Evolutionary conservation across 441 rosid genomes (phyloP), one percentile per base, ranked within the genome.

Genomic region (Aleurites moluccanus): DNA sequence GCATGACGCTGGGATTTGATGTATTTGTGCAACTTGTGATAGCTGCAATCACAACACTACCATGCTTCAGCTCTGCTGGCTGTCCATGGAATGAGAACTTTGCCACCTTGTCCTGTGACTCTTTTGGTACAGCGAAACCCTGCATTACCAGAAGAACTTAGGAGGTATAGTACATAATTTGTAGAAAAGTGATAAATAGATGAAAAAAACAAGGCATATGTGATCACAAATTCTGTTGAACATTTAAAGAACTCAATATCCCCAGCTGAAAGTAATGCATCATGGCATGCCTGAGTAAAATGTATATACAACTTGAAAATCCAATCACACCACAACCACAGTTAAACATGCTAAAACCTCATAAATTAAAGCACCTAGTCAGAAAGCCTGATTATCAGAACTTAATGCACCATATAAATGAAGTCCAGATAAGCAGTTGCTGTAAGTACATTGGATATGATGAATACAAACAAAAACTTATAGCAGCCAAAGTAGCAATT

Each of bases 1-100:
- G 98, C 99, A 96, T 96, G 81, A 96, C 98, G 53, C 97, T 96
- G 71, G 99, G 99, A 74, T 96, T 96, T 81, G 99, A 96, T 68
- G 99, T 96, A 82, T 96, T 96, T 66, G 99, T 96, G 87, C 98
- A 96, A 63, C 99, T 96, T 30, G 98, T 96, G 70, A 96, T 96
- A 74, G 99, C 99, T 77, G 98, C 96, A 85, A 96, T 96, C 83
- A 96, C 99, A 18, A 96, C 97, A 86, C 92, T 92, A 61, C 99
- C 98, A 77, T 96, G 99, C 86, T 85, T 91, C 75, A 96, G 82
- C 83, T 94, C 98, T 69, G 98, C 97, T 63, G 89, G 96, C 78
- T 88, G 82, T 70, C 98, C 97, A 66, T 88, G 82, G 86, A 92
- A 96, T 33, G 94, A 85, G 85, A 96, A 96, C 47, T 89, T 89